These are phyloP conservation scores for Aspergillus funiculosus DNA, from an alignment of 495 filamentous ascomycete species.

Conservation along the genomic window DNA sequence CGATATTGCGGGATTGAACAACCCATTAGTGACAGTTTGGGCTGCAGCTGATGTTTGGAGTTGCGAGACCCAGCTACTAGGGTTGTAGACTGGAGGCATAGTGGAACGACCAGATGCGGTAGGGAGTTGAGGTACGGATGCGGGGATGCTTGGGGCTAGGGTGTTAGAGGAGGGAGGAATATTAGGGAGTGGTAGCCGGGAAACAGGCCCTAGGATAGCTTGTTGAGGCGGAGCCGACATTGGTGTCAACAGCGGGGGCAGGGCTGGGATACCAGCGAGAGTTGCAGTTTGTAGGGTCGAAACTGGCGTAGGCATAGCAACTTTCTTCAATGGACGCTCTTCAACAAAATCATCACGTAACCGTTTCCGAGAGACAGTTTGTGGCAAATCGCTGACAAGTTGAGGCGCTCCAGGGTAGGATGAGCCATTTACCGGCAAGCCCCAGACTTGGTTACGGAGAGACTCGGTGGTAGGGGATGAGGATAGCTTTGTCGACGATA, in stretches of 20 bases:
- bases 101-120: slow-evolving; percentile 41
- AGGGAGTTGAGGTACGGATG: slow-evolving; percentile 40
- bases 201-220: slow-evolving; percentile 29
- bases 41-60: slow-evolving; percentile 42
- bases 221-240: slow-evolving; percentile 31
- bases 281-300: slow-evolving; percentile 30
- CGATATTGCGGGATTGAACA: slow-evolving; percentile 50
- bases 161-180: slow-evolving; percentile 31
- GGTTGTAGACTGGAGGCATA: slow-evolving; percentile 59
- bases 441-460: slow-evolving; percentile 30
- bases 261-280: slow-evolving; percentile 32
- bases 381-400: slow-evolving; percentile 25
- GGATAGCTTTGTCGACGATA: slow-evolving; percentile 44
- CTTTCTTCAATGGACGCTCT: slow-evolving; percentile 66
- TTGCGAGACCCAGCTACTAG: slow-evolving; percentile 42
- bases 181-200: slow-evolving; percentile 55
- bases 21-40: slow-evolving; percentile 28
- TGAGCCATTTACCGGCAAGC: slow-evolving; percentile 22
- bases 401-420: slow-evolving; percentile 26
- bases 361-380: slow-evolving; percentile 57
- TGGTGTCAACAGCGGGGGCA: slow-evolving; percentile 35
- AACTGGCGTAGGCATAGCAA: slow-evolving; percentile 33
- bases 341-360: slow-evolving; percentile 58
- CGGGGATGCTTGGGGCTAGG: slow-evolving; percentile 27
- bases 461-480: slow-evolving; percentile 44